A percentile compares a stretch with the other conserved stretches of the same genome.
Evolutionary conservation across 2,329 filamentous ascomycete species (phyloP).

Genomic region (Penicillium sp.): DNA sequence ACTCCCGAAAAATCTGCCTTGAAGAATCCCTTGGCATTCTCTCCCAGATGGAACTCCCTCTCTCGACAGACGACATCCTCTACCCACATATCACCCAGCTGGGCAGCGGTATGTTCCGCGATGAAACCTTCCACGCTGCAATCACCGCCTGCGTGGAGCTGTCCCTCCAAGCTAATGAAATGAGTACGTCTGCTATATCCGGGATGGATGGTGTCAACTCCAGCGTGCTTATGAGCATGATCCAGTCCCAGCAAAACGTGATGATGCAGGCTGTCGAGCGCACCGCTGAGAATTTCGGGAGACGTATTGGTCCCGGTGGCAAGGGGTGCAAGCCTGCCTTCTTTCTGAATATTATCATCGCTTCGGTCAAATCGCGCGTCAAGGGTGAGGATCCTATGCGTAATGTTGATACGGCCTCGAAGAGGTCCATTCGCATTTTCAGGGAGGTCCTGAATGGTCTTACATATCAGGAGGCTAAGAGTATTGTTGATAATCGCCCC

Average conservation of each 20-base stretch:
- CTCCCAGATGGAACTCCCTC: conserved; percentile 28
- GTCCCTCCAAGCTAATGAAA: conserved; percentile 30
- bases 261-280: conserved; percentile 32
- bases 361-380: conserved; percentile 33
- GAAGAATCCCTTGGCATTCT: conserved; percentile 38
- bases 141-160: conserved; percentile 35
- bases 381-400: conserved; percentile 29
- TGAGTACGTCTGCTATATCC: conserved; percentile 13
- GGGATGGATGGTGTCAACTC: conserved; percentile 20
- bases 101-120: conserved; percentile 36
- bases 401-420: conserved; percentile 25
- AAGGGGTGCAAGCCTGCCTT: conserved; percentile 32
- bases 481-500: conserved; percentile 14
- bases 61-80: conserved; percentile 15
- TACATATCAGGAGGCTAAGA: conserved; percentile 22
- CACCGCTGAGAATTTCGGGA: conserved; percentile 29
- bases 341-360: conserved; percentile 30
- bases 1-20: conserved; percentile 38
- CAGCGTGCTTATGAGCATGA: conserved; percentile 30
- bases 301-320: conserved; percentile 25
- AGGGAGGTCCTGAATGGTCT: conserved; percentile 25
- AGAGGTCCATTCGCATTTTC: conserved; percentile 23
- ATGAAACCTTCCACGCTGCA: conserved; percentile 35
- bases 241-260: conserved; percentile 32
- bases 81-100: conserved; percentile 33